phyloP scores from a whole-genome alignment of 2,329 filamentous ascomycete genomes.

The Periconia macrospinosa region DNA sequence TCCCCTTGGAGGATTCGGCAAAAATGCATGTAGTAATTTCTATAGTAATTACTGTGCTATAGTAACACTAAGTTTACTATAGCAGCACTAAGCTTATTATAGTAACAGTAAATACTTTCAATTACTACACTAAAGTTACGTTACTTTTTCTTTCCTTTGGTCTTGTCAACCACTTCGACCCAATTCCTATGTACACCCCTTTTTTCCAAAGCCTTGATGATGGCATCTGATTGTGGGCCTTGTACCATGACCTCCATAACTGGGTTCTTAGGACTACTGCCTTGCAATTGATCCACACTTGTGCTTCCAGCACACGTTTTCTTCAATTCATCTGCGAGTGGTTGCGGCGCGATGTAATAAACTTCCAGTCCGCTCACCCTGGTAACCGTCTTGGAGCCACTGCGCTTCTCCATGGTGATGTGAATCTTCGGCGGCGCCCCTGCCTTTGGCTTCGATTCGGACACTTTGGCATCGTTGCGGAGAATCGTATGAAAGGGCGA shows the following conservation, averaged over 20 bases:
- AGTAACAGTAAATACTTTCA: too few species aligned
- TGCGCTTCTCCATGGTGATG: slow-evolving; percentile 65
- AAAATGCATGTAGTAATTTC: too few species aligned
- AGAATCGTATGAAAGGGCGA: slow-evolving; percentile 62
- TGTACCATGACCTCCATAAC: slow-evolving; percentile 70
- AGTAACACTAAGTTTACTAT: too few species aligned
- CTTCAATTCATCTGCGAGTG: slow-evolving; percentile 66
- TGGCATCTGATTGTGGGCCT: slow-evolving; percentile 64
- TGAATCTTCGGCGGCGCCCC: slow-evolving; percentile 63
- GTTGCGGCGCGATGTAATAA: slow-evolving; percentile 62
- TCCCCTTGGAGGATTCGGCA: too few species aligned
- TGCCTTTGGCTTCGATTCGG: slow-evolving; percentile 59
- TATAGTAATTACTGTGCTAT: too few species aligned
- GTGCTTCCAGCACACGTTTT: slow-evolving; percentile 71
- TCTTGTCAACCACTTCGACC: slow-evolving; percentile 69
- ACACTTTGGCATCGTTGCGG: slow-evolving; percentile 46
- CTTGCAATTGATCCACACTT: slow-evolving; percentile 63
- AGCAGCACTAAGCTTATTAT: too few species aligned
- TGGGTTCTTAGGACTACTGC: slow-evolving; percentile 62
- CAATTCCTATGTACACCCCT: slow-evolving; percentile 62
- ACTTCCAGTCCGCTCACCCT: slow-evolving; percentile 63
- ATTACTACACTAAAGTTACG: too few species aligned
- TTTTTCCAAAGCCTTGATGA: slow-evolving; percentile 61
- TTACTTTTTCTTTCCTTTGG: slow-evolving; percentile 63
- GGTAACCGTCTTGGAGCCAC: slow-evolving; percentile 67